A percentile compares a stretch with the other conserved stretches of the same genome.
phyloP scores from a whole-genome alignment of 495 filamentous ascomycete species.

The Poronia punctata region DNA sequence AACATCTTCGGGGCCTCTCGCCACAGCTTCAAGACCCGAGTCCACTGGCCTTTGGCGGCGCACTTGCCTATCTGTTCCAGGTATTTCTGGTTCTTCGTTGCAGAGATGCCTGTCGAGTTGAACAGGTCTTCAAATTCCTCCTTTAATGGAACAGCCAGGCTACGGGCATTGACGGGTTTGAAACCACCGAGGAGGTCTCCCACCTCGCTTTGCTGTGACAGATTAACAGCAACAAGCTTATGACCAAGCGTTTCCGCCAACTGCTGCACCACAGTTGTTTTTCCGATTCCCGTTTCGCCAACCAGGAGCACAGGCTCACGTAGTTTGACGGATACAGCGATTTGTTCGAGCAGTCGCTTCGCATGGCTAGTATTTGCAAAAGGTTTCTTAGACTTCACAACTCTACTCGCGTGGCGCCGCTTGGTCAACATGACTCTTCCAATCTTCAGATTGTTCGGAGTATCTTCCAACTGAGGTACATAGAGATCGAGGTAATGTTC shows the following conservation, averaged over 20 bases:
- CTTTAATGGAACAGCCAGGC: conserved; percentile 79
- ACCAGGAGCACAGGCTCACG: conserved; percentile 87
- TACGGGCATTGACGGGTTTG: conserved; percentile 87
- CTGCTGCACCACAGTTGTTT: conserved; percentile 92
- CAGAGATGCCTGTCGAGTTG: conserved; percentile 69
- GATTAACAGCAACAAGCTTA: conserved; percentile 81
- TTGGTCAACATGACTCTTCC: conserved; percentile 59
- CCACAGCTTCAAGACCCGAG: conserved; percentile 74
- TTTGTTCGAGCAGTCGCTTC: conserved; percentile 69
- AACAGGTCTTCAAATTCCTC: conserved; percentile 92
- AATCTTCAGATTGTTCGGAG: conserved; percentile 50
- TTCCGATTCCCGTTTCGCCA: conserved; percentile 96
- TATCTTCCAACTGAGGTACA: conserved; percentile 56
- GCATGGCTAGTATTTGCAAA: conserved; percentile 73
- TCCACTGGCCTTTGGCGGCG: conserved; percentile 78
- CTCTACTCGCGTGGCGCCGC: conserved; percentile 29
- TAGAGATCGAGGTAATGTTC: conserved; percentile 62
- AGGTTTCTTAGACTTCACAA: conserved; percentile 44
- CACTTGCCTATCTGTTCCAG: conserved; percentile 70
- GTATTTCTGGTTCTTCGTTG: conserved; percentile 79
- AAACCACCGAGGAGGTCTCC: conserved; percentile 91
- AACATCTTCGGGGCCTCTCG: conserved; percentile 82
- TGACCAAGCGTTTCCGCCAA: conserved; percentile 73
- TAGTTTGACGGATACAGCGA: conserved; percentile 72
- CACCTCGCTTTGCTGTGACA: conserved; percentile 96